Conservation (phyloP, 768 basidiomycete genomes). For the Pleurotus djamor region DNA sequence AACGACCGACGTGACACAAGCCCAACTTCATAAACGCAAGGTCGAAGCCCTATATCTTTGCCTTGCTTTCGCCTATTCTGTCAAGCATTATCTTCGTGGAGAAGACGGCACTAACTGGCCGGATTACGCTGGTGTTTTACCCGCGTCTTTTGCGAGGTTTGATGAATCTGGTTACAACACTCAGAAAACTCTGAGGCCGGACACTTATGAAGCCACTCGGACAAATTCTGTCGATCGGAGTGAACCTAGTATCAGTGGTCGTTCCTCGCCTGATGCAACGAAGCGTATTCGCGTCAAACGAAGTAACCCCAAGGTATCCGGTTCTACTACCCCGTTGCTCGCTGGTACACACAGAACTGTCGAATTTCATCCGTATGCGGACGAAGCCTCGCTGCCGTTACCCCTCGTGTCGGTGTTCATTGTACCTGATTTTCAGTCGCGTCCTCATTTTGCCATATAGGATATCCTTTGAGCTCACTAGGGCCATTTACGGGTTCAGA, state of each 20-base stretch:
- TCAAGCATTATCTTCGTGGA: conserved; percentile 82
- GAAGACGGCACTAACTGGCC: conserved; percentile 73
- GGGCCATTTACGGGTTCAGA: conserved; percentile 69
- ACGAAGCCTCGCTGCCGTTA: conserved; percentile 69
- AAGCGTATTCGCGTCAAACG: conserved; percentile 72
- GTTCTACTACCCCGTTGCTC: conserved; percentile 62
- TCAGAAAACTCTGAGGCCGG: conserved; percentile 22
- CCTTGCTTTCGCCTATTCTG: conserved; percentile 69
- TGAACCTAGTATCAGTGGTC: conserved; percentile 26
- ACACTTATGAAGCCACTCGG: conserved; percentile 41
- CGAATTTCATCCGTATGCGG: conserved; percentile 57
- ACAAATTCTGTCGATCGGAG: conserved; percentile 22
- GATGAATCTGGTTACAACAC: conserved; percentile 41
- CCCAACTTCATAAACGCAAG: conserved; percentile 65
- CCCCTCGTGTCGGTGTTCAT: conserved; percentile 63
- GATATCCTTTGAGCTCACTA: conserved; percentile 79
- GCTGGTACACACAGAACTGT: conserved; percentile 50
- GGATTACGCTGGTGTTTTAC: conserved; percentile 69
- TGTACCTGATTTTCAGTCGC: neutral
- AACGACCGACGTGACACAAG: conserved; percentile 37
- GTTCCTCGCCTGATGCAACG: conserved; percentile 47
- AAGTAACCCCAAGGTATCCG: conserved; percentile 54
- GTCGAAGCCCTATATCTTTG: conserved; percentile 66
- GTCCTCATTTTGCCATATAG: conserved; percentile 29
- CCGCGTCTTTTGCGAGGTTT: conserved; percentile 51